Evolutionary conservation across 805 yeast species (phyloP), one percentile per base, ranked within the genome.

Genomic region (Suhomyces canberraensis): DNA sequence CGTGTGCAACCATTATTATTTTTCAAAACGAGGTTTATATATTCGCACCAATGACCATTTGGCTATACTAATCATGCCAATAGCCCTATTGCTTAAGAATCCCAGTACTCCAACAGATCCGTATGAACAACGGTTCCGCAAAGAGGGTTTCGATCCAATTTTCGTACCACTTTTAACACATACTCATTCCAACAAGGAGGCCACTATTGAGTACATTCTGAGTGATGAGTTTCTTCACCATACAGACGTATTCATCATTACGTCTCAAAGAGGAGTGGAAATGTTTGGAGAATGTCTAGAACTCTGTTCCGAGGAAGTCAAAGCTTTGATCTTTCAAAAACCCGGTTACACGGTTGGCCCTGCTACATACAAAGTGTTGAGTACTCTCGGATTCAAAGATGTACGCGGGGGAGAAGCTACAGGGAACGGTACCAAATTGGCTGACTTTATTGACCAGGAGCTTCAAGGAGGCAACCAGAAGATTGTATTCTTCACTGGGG

Each of bases 241-340:
- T 0, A 63, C 69, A 19, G 69, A 72, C 27, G 75, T 80, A 0
- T 59, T 88, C 25, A 82, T 91, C 8, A 79, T 91, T 3, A 90
- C 98, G 0, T 84, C 95, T 2, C 97, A 91, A 55, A 60, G 98
- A 46, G 95, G 96, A 2, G 95, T 90, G 0, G 96, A 90, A 48
- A 81, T 87, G 4, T 58, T 88, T 9, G 75, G 75, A 42, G 64
- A 66, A 25, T 55, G 75, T 11, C 60, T 81, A 4, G 42, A 46
- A 0, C 39, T 40, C 8, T 47, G 67, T n/a, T 30, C 60, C 7
- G 48, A 32, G 1, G 42, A 32, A 7, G 27, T 31, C 29, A 53
- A 40, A 37, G 47, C 54, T 6, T 36, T 33, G 0, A 61, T 80
- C 1, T 53, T 76, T 5, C 36, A 45, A 3, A 79, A 78, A 47